phyloP scores from a whole-genome alignment of 305 asterid species.

The Euphrasia arctica region DNA sequence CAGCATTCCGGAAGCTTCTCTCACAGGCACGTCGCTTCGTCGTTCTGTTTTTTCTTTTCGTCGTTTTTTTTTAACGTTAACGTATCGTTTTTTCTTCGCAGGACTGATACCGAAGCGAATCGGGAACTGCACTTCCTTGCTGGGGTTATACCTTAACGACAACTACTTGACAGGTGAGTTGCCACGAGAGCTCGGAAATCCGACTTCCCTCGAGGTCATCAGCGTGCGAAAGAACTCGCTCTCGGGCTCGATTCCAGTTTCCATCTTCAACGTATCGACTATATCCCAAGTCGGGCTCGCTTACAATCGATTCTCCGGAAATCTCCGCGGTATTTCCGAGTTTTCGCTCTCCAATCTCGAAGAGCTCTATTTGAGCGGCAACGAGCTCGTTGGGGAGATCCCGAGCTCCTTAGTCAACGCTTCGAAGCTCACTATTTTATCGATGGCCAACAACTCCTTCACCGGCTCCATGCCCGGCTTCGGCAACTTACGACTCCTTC shows the following conservation, averaged over 20 bases:
- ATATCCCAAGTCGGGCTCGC: not conserved
- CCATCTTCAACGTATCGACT: conserved; percentile 35
- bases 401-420: conserved; percentile 35
- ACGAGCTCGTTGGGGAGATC: conserved; percentile 31
- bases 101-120: conserved; percentile 9
- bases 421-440: conserved; percentile 30
- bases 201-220: not conserved
- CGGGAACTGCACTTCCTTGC: conserved; percentile 27
- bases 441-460: conserved; percentile 24
- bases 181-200: conserved; percentile 31
- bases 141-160: not conserved
- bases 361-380: conserved; percentile 7
- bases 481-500: conserved; percentile 24
- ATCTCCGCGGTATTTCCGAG: conserved; percentile 19
- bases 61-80: too few species aligned
- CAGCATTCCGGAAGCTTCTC: not conserved
- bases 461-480: conserved; percentile 32
- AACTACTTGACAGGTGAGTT: conserved; percentile 27
- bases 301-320: conserved; percentile 14
- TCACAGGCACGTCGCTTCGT: not conserved
- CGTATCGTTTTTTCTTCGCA: not conserved
- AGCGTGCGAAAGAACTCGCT: conserved; percentile 2
- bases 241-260: conserved; percentile 28
- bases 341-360: conserved; percentile 24
- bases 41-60: not conserved